Conservation (phyloP, 768 basidiomycete genomes). For the Boletales sp. region DNA sequence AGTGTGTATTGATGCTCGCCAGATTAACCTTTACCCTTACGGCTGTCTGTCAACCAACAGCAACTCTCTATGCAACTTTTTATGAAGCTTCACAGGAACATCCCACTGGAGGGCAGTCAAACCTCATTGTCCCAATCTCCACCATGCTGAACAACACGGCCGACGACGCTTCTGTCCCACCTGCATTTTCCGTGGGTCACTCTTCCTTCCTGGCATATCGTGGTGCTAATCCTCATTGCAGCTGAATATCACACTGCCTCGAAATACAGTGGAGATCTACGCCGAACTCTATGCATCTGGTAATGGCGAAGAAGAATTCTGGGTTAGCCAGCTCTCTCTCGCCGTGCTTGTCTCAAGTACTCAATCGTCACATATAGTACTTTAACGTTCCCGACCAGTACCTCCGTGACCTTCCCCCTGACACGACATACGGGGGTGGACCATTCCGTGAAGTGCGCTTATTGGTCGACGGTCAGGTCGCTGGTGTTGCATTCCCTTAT, state of each 20-base stretch:
- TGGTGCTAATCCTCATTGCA: slow-evolving; percentile 20
- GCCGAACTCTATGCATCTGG: slow-evolving; percentile 74
- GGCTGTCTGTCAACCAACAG: slow-evolving; percentile 32
- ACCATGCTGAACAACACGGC: slow-evolving; percentile 60
- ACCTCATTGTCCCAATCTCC: slow-evolving; percentile 67
- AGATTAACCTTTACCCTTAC: neutral
- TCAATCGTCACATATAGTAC: slow-evolving; percentile 43
- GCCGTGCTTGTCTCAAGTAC: neutral
- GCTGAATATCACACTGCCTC: slow-evolving; percentile 68
- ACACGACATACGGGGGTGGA: slow-evolving; percentile 43
- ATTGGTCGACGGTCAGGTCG: slow-evolving; percentile 52
- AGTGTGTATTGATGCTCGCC: slow-evolving; percentile 37
- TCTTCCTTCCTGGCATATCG: neutral
- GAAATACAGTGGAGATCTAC: slow-evolving; percentile 61
- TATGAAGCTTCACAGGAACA: slow-evolving; percentile 54
- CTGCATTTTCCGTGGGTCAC: slow-evolving; percentile 57
- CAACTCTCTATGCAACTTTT: slow-evolving; percentile 68
- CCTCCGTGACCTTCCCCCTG: slow-evolving; percentile 49
- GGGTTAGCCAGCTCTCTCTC: slow-evolving; percentile 45
- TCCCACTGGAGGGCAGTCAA: slow-evolving; percentile 57
- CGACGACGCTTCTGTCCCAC: slow-evolving; percentile 74
- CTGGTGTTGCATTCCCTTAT: slow-evolving; percentile 57
- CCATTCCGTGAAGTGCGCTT: slow-evolving; percentile 64
- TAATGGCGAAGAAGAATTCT: slow-evolving; percentile 69
- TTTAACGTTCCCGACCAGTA: slow-evolving; percentile 63